Evolutionary conservation across 1,284 basidiomycete species (phyloP).

Genomic region (Boletus mariae): DNA sequence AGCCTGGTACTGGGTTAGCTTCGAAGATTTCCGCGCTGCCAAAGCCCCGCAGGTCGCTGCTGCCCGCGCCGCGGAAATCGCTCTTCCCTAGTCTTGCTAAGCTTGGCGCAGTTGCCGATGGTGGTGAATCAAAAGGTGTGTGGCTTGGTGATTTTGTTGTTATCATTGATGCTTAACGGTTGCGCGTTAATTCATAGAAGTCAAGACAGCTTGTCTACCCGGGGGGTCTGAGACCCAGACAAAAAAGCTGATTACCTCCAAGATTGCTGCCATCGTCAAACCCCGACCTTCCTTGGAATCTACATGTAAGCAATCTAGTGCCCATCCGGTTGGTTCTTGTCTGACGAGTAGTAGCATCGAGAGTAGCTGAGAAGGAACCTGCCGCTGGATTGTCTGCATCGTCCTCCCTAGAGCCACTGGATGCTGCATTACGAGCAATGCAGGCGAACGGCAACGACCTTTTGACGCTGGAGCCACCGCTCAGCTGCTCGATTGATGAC

Average conservation of each 20-base stretch:
- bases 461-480: neutral
- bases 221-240: slow-evolving; percentile 2
- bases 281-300: neutral
- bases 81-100: neutral
- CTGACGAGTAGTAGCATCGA: slow-evolving; percentile 10
- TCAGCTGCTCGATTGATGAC: neutral
- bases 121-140: slow-evolving; percentile 9
- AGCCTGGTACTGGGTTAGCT: neutral
- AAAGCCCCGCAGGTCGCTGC: slow-evolving; percentile 3
- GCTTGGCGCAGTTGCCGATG: neutral
- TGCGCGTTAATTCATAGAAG: slow-evolving; percentile 2
- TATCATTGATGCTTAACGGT: slow-evolving; percentile 7
- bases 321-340: neutral
- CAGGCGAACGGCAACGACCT: neutral
- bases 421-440: neutral
- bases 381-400: neutral
- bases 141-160: neutral
- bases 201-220: slow-evolving; percentile 5
- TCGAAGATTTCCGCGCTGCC: neutral
- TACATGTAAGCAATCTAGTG: slow-evolving; percentile 11
- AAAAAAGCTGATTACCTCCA: slow-evolving; percentile 6
- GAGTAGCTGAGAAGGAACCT: neutral
- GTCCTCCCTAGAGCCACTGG: neutral
- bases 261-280: neutral
- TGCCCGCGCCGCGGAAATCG: neutral